A percentile compares a stretch with the other conserved stretches of the same genome.
Evolutionary conservation across 352 stramenopile species (phyloP).

Genomic region (Phytopythium mirpurense): DNA sequence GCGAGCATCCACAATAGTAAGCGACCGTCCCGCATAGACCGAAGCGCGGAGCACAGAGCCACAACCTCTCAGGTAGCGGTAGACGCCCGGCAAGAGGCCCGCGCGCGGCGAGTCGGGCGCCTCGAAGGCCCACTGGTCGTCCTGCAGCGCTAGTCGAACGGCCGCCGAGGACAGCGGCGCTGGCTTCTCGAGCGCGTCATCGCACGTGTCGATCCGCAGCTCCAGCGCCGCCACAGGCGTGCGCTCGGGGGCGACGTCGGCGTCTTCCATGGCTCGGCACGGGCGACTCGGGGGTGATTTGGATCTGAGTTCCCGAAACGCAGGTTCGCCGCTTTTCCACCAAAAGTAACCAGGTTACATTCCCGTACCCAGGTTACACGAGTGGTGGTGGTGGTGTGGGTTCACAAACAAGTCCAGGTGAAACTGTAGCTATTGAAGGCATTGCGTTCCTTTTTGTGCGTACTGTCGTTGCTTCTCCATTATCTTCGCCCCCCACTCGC

Average conservation of each 20-base stretch:
- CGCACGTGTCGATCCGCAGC: slow-evolving; percentile 5
- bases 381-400: too few relatives aligned
- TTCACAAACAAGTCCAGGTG: too few relatives aligned
- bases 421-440: too few relatives aligned
- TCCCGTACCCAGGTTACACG: too few relatives aligned
- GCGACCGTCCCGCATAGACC: too few relatives aligned
- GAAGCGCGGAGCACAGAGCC: too few relatives aligned
- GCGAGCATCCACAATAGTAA: neutral
- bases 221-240: slow-evolving; percentile 14
- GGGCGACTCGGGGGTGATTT: neutral
- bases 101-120: slow-evolving; percentile 32
- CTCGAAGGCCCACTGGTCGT: slow-evolving; percentile 53
- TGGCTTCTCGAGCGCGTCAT: slow-evolving; percentile 8
- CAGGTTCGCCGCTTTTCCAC: neutral
- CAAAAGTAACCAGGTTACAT: too few relatives aligned
- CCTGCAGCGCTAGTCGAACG: slow-evolving; percentile 47
- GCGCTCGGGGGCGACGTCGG: slow-evolving; percentile 23
- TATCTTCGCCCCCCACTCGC: too few relatives aligned
- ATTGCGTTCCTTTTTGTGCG: too few relatives aligned
- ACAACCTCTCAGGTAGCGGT: slow-evolving; percentile 56
- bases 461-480: too few relatives aligned
- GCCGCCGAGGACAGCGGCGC: slow-evolving; percentile 43
- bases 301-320: neutral
- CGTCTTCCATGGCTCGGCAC: slow-evolving; percentile 23
- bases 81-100: slow-evolving; percentile 31